phyloP scores from a whole-genome alignment of 306 rosid genomes.

The Begonia masoniana region DNA sequence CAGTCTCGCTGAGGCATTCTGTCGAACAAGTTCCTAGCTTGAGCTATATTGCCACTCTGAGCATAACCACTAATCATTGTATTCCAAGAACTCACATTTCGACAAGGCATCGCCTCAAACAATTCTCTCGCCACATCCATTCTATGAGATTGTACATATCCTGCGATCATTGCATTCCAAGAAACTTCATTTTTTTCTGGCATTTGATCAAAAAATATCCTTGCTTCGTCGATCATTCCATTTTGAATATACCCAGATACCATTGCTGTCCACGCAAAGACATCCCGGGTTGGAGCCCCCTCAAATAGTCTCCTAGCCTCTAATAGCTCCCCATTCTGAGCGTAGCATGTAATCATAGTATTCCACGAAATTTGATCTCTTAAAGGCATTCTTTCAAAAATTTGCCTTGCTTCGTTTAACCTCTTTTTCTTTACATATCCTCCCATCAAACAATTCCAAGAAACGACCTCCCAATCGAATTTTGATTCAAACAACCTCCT shows the following conservation, averaged over 20 bases:
- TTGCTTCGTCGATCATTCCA: slow-evolving; percentile 63
- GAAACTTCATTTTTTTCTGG: slow-evolving; percentile 53
- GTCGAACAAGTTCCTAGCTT: slow-evolving; percentile 56
- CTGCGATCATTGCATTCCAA: slow-evolving; percentile 70
- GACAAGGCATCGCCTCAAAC: slow-evolving; percentile 65
- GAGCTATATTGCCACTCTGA: slow-evolving; percentile 41
- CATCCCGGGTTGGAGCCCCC: slow-evolving; percentile 46
- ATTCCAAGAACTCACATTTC: slow-evolving; percentile 66
- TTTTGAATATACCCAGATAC: slow-evolving; percentile 72
- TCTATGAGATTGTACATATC: slow-evolving; percentile 52
- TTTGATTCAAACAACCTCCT: slow-evolving; percentile 38
- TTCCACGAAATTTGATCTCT: slow-evolving; percentile 70
- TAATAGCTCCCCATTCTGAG: slow-evolving; percentile 42
- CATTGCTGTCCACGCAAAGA: slow-evolving; percentile 73
- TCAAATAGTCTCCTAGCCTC: slow-evolving; percentile 57
- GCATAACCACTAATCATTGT: slow-evolving; percentile 70
- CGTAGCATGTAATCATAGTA: slow-evolving; percentile 72
- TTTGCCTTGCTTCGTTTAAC: slow-evolving; percentile 37
- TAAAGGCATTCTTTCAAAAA: slow-evolving; percentile 50
- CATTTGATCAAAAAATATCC: slow-evolving; percentile 36
- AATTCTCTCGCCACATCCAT: slow-evolving; percentile 50
- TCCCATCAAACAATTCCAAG: slow-evolving; percentile 87
- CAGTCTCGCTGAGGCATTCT: slow-evolving; percentile 60
- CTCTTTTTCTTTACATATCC: slow-evolving; percentile 44
- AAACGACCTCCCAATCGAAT: slow-evolving; percentile 52